These are phyloP conservation scores for Lecanicillium sp. DNA, from an alignment of 2,329 filamentous ascomycete genomes.

Conservation along the genomic window DNA sequence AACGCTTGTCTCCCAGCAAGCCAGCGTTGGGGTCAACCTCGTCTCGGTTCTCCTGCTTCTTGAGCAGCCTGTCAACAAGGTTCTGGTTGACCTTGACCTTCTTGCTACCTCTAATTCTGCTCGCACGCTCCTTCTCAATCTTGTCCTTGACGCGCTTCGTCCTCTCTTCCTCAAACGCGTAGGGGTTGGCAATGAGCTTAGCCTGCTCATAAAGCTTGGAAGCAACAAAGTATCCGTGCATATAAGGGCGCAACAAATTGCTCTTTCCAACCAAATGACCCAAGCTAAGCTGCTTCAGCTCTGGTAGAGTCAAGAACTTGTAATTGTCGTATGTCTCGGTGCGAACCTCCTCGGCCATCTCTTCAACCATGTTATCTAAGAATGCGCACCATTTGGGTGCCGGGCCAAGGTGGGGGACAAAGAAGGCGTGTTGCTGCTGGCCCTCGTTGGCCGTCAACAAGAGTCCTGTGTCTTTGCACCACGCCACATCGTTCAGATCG, in stretches of 20 bases:
- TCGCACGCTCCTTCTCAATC: slow-evolving; percentile 95
- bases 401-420: slow-evolving; percentile 86
- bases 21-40: slow-evolving; percentile 52
- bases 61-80: slow-evolving; percentile 65
- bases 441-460: slow-evolving; percentile 95
- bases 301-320: slow-evolving; percentile 89
- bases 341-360: slow-evolving; percentile 80
- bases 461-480: slow-evolving; percentile 90
- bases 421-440: slow-evolving; percentile 88
- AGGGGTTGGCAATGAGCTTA: slow-evolving; percentile 84
- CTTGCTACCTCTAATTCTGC: slow-evolving; percentile 85
- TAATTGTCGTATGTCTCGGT: slow-evolving; percentile 96
- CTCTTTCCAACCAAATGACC: slow-evolving; percentile 87
- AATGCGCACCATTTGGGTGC: slow-evolving; percentile 95
- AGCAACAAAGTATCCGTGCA: slow-evolving; percentile 98
- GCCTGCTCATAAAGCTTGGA: slow-evolving; percentile 95
- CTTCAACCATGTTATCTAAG: slow-evolving; percentile 94
- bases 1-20: slow-evolving; percentile 76
- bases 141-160: slow-evolving; percentile 88
- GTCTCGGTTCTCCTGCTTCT: slow-evolving; percentile 52
- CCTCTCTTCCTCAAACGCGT: slow-evolving; percentile 86
- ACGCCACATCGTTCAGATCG: slow-evolving; percentile 89
- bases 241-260: slow-evolving; percentile 84
- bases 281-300: slow-evolving; percentile 77
- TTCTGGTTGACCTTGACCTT: slow-evolving; percentile 96